Evolutionary conservation across 257 asterid genomes (phyloP).

Genomic region (Osmanthus fragrans): DNA sequence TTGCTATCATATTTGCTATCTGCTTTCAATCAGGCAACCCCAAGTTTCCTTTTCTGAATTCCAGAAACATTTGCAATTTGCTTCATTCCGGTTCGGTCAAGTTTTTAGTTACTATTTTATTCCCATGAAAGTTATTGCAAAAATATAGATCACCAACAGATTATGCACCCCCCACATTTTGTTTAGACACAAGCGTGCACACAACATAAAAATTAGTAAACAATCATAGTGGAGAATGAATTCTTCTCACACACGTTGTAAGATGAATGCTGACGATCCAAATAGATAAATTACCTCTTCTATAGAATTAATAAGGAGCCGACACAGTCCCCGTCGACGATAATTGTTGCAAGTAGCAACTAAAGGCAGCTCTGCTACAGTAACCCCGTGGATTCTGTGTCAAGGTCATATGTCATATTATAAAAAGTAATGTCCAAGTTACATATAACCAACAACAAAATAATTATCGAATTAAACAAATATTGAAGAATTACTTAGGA

Average conservation of each 20-base stretch:
- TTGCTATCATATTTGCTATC: neutral
- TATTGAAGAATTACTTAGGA: neutral
- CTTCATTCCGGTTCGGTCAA: too few relatives aligned
- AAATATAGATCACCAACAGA: neutral
- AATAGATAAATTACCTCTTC: conserved; percentile 59
- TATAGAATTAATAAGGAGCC: conserved; percentile 69
- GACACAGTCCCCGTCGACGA: conserved; percentile 98
- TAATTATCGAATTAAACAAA: neutral
- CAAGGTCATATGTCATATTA: conserved; percentile 23
- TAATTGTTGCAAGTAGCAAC: conserved; percentile 90
- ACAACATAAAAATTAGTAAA: neutral
- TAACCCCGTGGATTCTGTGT: conserved; percentile 84
- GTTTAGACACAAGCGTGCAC: neutral
- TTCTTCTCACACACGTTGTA: neutral
- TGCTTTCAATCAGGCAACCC: too few relatives aligned
- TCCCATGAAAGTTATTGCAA: neutral
- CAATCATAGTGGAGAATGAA: neutral
- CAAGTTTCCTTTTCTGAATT: too few relatives aligned
- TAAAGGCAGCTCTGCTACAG: conserved; percentile 95
- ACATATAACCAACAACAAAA: neutral
- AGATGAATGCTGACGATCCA: neutral
- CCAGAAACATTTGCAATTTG: too few relatives aligned
- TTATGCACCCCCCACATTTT: neutral
- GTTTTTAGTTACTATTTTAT: too few relatives aligned
- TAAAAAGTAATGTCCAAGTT: conserved; percentile 9